Percentiles rank a stretch among this genome's conserved stretches.
phyloP scores from a whole-genome alignment of 768 basidiomycete genomes.

The Lyophyllum atratum region DNA sequence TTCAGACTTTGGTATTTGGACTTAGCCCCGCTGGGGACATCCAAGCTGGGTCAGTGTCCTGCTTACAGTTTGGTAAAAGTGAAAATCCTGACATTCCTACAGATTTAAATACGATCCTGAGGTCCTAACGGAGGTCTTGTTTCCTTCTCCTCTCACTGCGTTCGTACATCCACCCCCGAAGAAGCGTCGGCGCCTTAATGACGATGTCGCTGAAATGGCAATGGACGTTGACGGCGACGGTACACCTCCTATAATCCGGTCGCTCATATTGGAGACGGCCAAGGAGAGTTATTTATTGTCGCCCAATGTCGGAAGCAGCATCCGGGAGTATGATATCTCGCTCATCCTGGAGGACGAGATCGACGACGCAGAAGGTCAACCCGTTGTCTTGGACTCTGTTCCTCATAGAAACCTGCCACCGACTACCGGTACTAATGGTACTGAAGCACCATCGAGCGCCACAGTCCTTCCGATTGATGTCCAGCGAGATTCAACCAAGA shows the following conservation, averaged over 20 bases:
- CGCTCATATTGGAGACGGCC: conserved; percentile 39
- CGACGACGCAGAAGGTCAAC: conserved; percentile 13
- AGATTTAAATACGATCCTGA: conserved; percentile 58
- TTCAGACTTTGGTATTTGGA: conserved; percentile 52
- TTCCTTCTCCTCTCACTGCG: conserved; percentile 32
- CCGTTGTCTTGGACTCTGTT: neutral
- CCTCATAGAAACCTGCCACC: neutral
- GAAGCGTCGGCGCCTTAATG: conserved; percentile 33
- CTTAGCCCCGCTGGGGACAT: conserved; percentile 36
- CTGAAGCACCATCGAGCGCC: neutral
- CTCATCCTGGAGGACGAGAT: conserved; percentile 33
- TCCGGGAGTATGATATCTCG: conserved; percentile 35
- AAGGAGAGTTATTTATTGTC: conserved; percentile 43
- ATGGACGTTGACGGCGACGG: conserved; percentile 18
- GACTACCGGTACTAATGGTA: neutral
- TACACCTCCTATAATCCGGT: conserved; percentile 1
- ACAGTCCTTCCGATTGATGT: neutral
- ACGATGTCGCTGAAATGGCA: conserved; percentile 2
- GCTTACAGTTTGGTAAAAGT: too few species aligned
- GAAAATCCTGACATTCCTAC: neutral
- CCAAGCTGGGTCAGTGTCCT: conserved; percentile 43
- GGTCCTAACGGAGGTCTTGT: conserved; percentile 43
- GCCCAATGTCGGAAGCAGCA: conserved; percentile 24
- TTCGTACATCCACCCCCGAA: conserved; percentile 28
- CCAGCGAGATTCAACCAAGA: neutral